phyloP scores from a whole-genome alignment of 176 grass and related monocot genomes.

The Oryza brachyantha region DNA sequence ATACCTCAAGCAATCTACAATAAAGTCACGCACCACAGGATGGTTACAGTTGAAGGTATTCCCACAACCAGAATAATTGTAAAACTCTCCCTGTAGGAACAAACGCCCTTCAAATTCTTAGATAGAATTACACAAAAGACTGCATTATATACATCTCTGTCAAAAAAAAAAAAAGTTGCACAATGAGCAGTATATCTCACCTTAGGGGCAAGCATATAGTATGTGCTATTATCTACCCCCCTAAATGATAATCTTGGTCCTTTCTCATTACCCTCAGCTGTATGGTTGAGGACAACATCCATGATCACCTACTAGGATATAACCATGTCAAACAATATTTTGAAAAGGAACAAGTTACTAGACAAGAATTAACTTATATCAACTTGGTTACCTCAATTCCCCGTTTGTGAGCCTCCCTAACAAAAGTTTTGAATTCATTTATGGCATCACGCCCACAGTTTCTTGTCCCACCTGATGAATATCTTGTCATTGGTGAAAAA shows the following conservation, averaged over 20 bases:
- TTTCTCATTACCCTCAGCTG: conserved; percentile 97
- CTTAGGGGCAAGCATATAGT: conserved; percentile 99
- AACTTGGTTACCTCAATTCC: conserved; percentile 81
- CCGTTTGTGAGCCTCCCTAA: conserved; percentile 85
- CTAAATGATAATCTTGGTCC: conserved; percentile 93
- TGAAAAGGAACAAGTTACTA: neutral
- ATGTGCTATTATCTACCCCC: conserved; percentile 91
- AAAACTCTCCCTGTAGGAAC: conserved; percentile 84
- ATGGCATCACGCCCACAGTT: conserved; percentile 73
- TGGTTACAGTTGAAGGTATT: conserved; percentile 99
- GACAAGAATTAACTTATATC: conserved; percentile 6
- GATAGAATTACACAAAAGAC: conserved; percentile 17
- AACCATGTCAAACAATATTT: conserved; percentile 30
- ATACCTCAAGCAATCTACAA: conserved; percentile 98
- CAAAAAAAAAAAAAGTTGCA: conserved; percentile 22
- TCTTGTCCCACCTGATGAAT: conserved; percentile 56
- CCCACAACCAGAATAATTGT: conserved; percentile 96
- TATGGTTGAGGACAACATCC: conserved; percentile 99
- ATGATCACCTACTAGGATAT: conserved; percentile 62
- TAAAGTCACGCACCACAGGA: conserved; percentile 89
- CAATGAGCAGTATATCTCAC: conserved; percentile 25
- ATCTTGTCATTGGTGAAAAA: conserved; percentile 96
- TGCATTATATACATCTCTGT: conserved; percentile 2
- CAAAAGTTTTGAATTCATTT: conserved; percentile 88
- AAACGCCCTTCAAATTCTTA: conserved; percentile 30